These are phyloP conservation scores for Fusarium devonianum DNA, from an alignment of 2,329 filamentous ascomycete genomes.

Conservation along the genomic window DNA sequence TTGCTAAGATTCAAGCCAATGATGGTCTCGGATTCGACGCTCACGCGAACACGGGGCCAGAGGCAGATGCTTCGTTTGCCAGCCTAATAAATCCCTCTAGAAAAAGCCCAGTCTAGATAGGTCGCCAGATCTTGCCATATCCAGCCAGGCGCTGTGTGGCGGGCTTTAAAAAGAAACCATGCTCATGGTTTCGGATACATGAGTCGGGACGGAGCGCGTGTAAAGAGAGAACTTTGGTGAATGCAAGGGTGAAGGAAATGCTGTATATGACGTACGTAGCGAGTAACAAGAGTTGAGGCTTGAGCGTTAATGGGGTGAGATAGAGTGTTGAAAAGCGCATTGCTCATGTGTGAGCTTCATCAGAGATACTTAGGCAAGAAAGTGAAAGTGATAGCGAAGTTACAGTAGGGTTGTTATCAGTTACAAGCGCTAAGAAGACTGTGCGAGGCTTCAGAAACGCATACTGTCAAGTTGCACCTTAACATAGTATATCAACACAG, in stretches of 20 bases:
- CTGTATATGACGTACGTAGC: constrained; percentile 18
- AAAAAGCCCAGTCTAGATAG: constrained; percentile 26
- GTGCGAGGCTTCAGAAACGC: too few relatives aligned
- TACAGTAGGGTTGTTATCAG: constrained; percentile 15
- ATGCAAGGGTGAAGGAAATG: constrained; percentile 5
- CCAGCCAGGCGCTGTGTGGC: not conserved
- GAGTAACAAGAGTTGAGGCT: not conserved
- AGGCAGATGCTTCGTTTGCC: constrained; percentile 26
- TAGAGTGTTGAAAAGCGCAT: constrained; percentile 14
- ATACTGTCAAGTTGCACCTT: too few relatives aligned
- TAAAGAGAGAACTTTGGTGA: constrained; percentile 4
- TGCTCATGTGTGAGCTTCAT: not conserved
- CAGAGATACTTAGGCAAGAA: too few relatives aligned
- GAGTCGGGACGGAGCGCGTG: constrained; percentile 1
- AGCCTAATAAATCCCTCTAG: constrained; percentile 22
- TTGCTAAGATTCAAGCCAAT: constrained; percentile 32
- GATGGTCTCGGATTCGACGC: constrained; percentile 7
- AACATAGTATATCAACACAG: too few relatives aligned
- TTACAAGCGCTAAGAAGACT: constrained; percentile 7
- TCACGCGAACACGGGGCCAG: constrained; percentile 33
- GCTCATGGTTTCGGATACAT: not conserved
- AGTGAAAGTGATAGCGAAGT: too few relatives aligned
- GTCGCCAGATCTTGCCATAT: constrained; percentile 10
- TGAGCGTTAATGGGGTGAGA: not conserved
- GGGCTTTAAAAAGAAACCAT: not conserved